These are phyloP conservation scores for Euphorbia tirucalli DNA, from an alignment of 345 rosid species.

Conservation along the genomic window DNA sequence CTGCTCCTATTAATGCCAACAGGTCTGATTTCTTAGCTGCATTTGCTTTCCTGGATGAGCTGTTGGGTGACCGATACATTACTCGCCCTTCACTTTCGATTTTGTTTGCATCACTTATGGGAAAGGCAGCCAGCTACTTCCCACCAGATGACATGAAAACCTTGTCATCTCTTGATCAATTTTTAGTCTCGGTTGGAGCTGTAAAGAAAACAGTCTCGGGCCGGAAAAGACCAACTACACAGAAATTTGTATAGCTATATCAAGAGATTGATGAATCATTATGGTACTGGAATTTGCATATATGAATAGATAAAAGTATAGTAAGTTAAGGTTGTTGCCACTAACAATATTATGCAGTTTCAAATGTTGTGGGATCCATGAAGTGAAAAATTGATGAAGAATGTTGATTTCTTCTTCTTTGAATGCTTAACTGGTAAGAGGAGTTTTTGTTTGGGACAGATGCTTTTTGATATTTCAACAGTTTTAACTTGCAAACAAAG, in stretches of 20 bases:
- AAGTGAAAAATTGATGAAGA: background rate
- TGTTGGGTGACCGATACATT: slow-evolving; percentile 63
- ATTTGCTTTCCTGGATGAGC: slow-evolving; percentile 84
- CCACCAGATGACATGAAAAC: slow-evolving; percentile 98
- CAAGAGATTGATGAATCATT: background rate
- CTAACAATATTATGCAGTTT: no score
- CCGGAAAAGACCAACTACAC: slow-evolving; percentile 39
- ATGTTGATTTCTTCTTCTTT: background rate
- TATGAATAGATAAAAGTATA: background rate
- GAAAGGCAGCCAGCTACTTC: slow-evolving; percentile 93
- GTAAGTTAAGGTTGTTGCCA: background rate
- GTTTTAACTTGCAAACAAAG: slow-evolving; percentile 1
- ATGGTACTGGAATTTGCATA: background rate
- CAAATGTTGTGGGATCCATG: background rate
- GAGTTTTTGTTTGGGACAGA: background rate
- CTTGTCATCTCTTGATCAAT: slow-evolving; percentile 84
- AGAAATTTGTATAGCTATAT: background rate
- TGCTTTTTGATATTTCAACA: background rate
- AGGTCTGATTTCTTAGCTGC: slow-evolving; percentile 86
- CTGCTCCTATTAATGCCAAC: slow-evolving; percentile 78
- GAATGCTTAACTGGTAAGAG: background rate
- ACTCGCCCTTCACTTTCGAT: slow-evolving; percentile 70
- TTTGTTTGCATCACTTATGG: slow-evolving; percentile 67
- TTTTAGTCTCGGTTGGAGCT: slow-evolving; percentile 83
- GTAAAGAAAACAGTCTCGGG: slow-evolving; percentile 93